These are phyloP conservation scores for Puccinia triticina DNA, from an alignment of 1,284 basidiomycete species.

Conservation along the genomic window DNA sequence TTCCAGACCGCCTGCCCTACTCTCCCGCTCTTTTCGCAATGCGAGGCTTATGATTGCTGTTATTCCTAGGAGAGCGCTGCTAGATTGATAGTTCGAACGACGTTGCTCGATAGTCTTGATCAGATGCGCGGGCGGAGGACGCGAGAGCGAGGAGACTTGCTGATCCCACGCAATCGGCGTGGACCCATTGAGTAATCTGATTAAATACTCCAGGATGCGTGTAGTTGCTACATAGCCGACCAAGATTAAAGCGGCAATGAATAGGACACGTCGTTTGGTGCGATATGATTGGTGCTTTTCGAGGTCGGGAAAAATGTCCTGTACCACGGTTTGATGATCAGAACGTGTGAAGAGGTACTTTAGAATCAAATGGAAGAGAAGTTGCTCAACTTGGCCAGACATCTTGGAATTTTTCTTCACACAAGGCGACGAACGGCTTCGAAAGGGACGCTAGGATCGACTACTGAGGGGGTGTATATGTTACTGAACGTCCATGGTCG, in stretches of 20 bases:
- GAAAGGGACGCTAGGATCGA: background rate
- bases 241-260: background rate
- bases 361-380: background rate
- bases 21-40: background rate
- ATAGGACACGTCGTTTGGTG: slow-evolving; percentile 6
- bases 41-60: background rate
- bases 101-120: slow-evolving; percentile 8
- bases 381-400: slow-evolving; percentile 25
- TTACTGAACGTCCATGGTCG: background rate
- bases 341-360: background rate
- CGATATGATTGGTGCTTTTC: background rate
- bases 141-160: background rate
- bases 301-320: slow-evolving; percentile 20
- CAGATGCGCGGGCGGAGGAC: background rate
- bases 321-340: background rate
- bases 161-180: background rate
- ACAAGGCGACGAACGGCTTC: background rate
- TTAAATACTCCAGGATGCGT: background rate
- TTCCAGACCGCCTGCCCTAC: background rate
- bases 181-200: background rate
- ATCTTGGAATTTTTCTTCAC: background rate
- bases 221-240: background rate
- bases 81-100: slow-evolving; percentile 23
- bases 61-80: background rate
- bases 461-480: background rate